phyloP scores from a whole-genome alignment of 2,329 filamentous ascomycete species.

The Hypoxylon sp. region DNA sequence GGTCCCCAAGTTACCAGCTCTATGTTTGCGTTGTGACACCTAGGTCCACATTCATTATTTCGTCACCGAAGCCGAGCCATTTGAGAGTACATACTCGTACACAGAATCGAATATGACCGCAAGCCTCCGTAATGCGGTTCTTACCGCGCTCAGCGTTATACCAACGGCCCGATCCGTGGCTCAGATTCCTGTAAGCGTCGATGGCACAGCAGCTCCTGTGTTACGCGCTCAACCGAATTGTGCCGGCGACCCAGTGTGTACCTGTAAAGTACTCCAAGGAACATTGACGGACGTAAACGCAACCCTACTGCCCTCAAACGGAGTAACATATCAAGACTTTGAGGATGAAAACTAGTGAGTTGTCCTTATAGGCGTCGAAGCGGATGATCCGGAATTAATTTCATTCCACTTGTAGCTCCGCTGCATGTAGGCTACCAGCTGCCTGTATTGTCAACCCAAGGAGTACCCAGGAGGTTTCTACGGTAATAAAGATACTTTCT shows the following conservation, averaged over 20 bases:
- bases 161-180: constrained; percentile 25
- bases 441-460: constrained; percentile 51
- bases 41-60: constrained; percentile 2
- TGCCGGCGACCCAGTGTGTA: constrained; percentile 26
- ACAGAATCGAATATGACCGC: constrained; percentile 25
- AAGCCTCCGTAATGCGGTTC: constrained; percentile 32
- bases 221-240: constrained; percentile 23
- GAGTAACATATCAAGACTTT: constrained; percentile 33
- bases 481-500: constrained; percentile 47
- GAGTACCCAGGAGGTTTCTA: constrained; percentile 44
- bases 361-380: background rate
- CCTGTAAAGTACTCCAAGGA: constrained; percentile 34
- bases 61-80: constrained; percentile 3
- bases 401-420: constrained; percentile 33
- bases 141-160: constrained; percentile 29
- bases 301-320: constrained; percentile 39
- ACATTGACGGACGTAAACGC: constrained; percentile 31
- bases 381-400: constrained; percentile 14
- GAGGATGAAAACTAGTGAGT: constrained; percentile 46
- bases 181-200: constrained; percentile 9
- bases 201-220: constrained; percentile 8
- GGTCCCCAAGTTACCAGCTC: background rate
- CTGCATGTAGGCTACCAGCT: constrained; percentile 43
- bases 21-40: constrained; percentile 13
- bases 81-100: background rate